phyloP scores from a whole-genome alignment of 768 basidiomycete species.

The Coprinopsis cinerea region DNA sequence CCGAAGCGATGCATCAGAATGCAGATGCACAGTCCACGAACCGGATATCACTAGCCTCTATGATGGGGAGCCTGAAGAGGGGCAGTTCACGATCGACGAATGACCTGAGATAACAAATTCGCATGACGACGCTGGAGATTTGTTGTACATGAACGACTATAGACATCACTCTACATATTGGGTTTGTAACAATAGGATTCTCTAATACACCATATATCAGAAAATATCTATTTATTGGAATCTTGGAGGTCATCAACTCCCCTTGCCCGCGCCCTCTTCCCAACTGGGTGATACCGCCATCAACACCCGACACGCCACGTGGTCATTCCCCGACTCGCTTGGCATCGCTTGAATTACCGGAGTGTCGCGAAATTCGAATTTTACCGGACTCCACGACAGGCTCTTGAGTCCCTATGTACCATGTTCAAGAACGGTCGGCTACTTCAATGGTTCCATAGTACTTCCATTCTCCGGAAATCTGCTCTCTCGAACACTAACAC shows the following conservation, averaged over 20 bases:
- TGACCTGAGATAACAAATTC: not conserved
- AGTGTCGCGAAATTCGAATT: not conserved
- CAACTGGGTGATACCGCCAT: not conserved
- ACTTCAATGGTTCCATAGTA: constrained; percentile 4
- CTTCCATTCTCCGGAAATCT: not conserved
- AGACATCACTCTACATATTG: not conserved
- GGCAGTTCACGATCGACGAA: constrained; percentile 25
- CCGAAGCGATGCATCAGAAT: constrained; percentile 76
- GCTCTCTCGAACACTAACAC: not conserved
- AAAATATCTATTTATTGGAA: not conserved
- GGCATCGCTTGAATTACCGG: not conserved
- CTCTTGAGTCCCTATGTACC: not conserved
- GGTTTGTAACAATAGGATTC: not conserved
- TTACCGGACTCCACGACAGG: not conserved
- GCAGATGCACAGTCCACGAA: constrained; percentile 63
- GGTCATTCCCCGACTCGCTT: not conserved
- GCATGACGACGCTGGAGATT: too few relatives aligned
- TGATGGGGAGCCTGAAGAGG: constrained; percentile 34
- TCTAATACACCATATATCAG: not conserved
- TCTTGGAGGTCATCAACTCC: not conserved
- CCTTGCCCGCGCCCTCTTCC: not conserved
- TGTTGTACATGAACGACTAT: not conserved
- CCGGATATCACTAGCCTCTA: constrained; percentile 48
- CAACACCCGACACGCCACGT: too few relatives aligned
- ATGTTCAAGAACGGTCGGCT: not conserved